Evolutionary conservation across 1,284 basidiomycete species (phyloP).

Genomic region (Polyporus tsugae): DNA sequence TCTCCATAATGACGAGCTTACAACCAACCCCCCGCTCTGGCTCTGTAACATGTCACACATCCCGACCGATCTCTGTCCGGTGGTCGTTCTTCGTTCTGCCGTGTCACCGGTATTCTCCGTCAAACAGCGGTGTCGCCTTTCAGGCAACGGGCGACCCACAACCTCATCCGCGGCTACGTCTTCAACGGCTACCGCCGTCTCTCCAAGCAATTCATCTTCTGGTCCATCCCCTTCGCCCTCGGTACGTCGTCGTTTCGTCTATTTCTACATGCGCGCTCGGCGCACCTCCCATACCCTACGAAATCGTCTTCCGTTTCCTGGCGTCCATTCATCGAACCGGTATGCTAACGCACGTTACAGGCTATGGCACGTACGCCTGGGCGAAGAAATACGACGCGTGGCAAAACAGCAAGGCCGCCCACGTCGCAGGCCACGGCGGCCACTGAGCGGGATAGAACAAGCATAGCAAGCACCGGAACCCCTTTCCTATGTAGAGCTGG

Average conservation of each 20-base stretch:
- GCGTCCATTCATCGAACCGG: background rate
- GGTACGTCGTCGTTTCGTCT: conserved; percentile 60
- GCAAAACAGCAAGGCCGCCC: conserved; percentile 85
- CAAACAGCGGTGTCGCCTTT: conserved; percentile 81
- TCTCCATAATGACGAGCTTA: background rate
- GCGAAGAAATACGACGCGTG: conserved; percentile 76
- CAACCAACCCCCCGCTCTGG: background rate
- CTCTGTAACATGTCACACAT: background rate
- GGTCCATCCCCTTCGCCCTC: conserved; percentile 77
- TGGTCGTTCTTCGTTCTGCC: conserved; percentile 11
- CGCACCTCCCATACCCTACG: background rate
- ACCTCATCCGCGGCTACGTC: conserved; percentile 79
- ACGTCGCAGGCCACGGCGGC: conserved; percentile 55
- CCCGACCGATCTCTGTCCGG: conserved; percentile 1
- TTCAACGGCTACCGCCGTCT: conserved; percentile 90
- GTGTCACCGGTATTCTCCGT: background rate
- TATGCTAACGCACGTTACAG: conserved; percentile 48
- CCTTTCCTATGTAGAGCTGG: conserved; percentile 16
- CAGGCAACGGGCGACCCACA: conserved; percentile 77
- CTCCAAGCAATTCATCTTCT: conserved; percentile 81
- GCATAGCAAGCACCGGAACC: conserved; percentile 17
- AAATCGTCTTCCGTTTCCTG: background rate
- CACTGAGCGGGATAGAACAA: conserved; percentile 36
- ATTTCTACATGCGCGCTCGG: background rate
- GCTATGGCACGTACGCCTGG: conserved; percentile 87